Base-by-base conservation (phyloP, 352 stramenopile genomes). In the Phytophthora pinifolia region DNA sequence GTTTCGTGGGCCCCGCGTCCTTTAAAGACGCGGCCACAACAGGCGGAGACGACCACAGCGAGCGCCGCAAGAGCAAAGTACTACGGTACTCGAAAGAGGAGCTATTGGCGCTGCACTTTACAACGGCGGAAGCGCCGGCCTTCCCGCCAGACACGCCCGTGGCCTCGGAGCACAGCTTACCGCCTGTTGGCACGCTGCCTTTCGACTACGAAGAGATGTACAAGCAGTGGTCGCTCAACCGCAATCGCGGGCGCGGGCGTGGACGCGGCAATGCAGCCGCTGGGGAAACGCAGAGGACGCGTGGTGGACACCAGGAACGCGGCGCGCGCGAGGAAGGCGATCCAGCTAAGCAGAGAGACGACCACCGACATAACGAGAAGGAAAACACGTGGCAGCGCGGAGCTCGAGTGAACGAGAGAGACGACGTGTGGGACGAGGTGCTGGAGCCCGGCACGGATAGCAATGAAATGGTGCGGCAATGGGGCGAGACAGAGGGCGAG, bases 201-300 rank as follows among this genome's bases (percentile, higher is more conserved):
- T 95, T 95, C 53, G 83, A 95, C 67, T 90, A 91, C 49, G 79
- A 92, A 52, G 85, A 93, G 59, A 84, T 95, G 39, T 92, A 92
- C 63, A 91, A 95, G 53, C 83, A 93, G 60, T 93, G 83, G 83
- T 74, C 79, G 29, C 52, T 88, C 18, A 92, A 90, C 52, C 81
- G 81, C 46, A 93, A 90, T 48, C 83, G 82, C 10, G 83, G 82
- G 3, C 80, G 85, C 14, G 85, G 85, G 2, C 78, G 83, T 25
- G 83, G 83, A 9, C 76, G 83, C n/a, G 76, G 76, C 18, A 76
- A 72, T 29, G 51, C 46, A 25, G 57, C 62, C 9, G 13, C 47
- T 36, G 70, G 49, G 31, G 68, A 46, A 18, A 59, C 45, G 35
- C 62, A 62, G 20, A 60, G 50, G 14, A 54, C 60, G 14, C 65